A percentile compares a stretch with the other conserved stretches of the same genome.
Conservation (phyloP, 2,329 filamentous ascomycete genomes). For the Cladosporium austrohemisphaericum region DNA sequence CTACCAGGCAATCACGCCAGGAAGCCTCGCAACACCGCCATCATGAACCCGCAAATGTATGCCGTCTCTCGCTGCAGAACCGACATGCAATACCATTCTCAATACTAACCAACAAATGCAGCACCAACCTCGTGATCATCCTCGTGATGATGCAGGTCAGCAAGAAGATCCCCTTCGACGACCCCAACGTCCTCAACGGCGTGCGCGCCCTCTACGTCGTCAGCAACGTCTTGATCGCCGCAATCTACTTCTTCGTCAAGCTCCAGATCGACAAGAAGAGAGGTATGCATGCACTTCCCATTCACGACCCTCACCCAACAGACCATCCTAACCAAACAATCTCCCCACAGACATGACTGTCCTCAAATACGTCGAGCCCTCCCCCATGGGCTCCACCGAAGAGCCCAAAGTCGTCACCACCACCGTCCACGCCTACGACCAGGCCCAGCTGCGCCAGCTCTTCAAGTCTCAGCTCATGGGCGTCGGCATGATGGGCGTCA, state of each 20-base stretch:
- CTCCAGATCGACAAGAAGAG: slow-evolving; percentile 91
- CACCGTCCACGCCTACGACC: slow-evolving; percentile 93
- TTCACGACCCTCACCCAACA: neutral
- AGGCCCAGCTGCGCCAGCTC: slow-evolving; percentile 74
- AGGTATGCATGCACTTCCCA: slow-evolving; percentile 56
- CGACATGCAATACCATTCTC: slow-evolving; percentile 11
- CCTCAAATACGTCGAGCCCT: slow-evolving; percentile 96
- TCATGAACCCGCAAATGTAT: slow-evolving; percentile 35
- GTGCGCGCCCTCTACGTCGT: slow-evolving; percentile 63
- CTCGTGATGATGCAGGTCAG: slow-evolving; percentile 97
- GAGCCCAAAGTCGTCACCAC: slow-evolving; percentile 96
- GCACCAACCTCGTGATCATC: slow-evolving; percentile 91
- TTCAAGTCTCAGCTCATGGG: slow-evolving; percentile 95
- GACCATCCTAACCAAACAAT: neutral
- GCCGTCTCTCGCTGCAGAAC: slow-evolving; percentile 8
- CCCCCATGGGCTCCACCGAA: slow-evolving; percentile 87
- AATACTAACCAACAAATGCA: slow-evolving; percentile 38
- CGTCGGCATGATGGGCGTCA: slow-evolving; percentile 94
- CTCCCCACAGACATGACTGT: slow-evolving; percentile 78
- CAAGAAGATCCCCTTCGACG: slow-evolving; percentile 92
- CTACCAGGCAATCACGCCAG: slow-evolving; percentile 10
- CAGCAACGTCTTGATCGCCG: slow-evolving; percentile 78
- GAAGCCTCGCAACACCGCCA: slow-evolving; percentile 8
- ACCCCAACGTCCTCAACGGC: slow-evolving; percentile 65
- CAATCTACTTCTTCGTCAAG: slow-evolving; percentile 82